Percentiles rank a stretch among this genome's conserved stretches.
Conservation (phyloP, 2,329 filamentous ascomycete species). For the Aspergillus chevalieri region DNA sequence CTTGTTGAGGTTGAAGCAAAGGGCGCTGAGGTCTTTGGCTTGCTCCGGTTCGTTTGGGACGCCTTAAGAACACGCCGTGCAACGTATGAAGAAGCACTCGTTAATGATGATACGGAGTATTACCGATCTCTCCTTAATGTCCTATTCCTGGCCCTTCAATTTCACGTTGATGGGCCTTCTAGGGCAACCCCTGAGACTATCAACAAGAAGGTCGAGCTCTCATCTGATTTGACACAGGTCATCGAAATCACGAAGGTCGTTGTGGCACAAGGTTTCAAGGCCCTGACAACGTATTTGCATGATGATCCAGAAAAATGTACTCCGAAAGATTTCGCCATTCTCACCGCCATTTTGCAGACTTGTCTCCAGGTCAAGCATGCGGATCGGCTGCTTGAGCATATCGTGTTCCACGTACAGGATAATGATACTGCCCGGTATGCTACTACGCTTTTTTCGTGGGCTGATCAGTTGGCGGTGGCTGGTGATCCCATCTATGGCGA, state of each 20-base stretch:
- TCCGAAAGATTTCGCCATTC: conserved; percentile 75
- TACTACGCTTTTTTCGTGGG: conserved; percentile 86
- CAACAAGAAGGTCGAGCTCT: conserved; percentile 32
- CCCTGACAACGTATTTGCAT: conserved; percentile 75
- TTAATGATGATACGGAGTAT: conserved; percentile 57
- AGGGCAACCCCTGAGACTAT: conserved; percentile 30
- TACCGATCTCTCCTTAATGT: conserved; percentile 79
- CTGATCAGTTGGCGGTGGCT: conserved; percentile 70
- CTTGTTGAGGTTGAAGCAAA: conserved; percentile 56
- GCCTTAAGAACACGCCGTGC: conserved; percentile 49
- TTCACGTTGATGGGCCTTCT: conserved; percentile 33
- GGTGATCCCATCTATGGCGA: conserved; percentile 90
- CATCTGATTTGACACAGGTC: conserved; percentile 51
- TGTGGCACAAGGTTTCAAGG: conserved; percentile 74
- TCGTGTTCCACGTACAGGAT: conserved; percentile 61
- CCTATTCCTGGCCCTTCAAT: conserved; percentile 71
- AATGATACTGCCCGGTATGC: conserved; percentile 71
- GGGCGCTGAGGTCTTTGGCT: conserved; percentile 45
- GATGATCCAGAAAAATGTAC: conserved; percentile 59
- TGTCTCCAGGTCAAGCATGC: conserved; percentile 73
- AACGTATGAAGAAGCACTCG: conserved; percentile 56
- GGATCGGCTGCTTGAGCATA: conserved; percentile 63
- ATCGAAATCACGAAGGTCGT: conserved; percentile 74
- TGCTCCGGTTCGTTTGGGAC: conserved; percentile 57
- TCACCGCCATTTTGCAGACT: conserved; percentile 83